Evolutionary conservation across 2,329 filamentous ascomycete genomes (phyloP).

Genomic region (Cladophialophora immunda): DNA sequence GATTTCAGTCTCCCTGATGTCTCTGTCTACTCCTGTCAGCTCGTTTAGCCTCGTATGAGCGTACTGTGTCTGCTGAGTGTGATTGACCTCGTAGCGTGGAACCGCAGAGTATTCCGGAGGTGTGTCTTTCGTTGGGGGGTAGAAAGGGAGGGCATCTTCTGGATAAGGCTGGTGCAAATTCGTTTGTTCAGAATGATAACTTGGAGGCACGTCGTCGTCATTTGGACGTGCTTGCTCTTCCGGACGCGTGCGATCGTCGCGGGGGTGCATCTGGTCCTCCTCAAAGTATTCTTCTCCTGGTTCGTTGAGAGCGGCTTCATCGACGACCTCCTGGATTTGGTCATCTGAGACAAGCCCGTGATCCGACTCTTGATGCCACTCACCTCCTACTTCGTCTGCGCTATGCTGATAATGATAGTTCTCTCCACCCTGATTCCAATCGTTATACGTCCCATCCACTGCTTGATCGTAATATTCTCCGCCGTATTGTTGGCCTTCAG

Average conservation of each 20-base stretch:
- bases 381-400: slow-evolving; percentile 7
- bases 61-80: background rate
- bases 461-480: background rate
- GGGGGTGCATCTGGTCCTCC: background rate
- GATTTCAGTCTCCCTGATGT: background rate
- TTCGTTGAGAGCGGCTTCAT: slow-evolving; percentile 1
- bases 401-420: slow-evolving; percentile 1
- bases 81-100: background rate
- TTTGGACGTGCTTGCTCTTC: background rate
- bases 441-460: background rate
- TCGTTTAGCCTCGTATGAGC: background rate
- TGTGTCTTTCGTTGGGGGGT: background rate
- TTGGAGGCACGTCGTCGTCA: background rate
- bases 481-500: background rate
- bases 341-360: slow-evolving; percentile 15
- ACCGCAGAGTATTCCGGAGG: background rate
- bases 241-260: background rate
- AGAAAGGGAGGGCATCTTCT: background rate
- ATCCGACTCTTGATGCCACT: slow-evolving; percentile 13
- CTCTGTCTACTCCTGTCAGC: background rate
- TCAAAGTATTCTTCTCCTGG: background rate
- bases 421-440: background rate
- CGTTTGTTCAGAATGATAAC: background rate
- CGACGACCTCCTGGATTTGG: slow-evolving; percentile 11
- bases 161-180: background rate